Evolutionary conservation across 495 filamentous ascomycete genomes (phyloP).

Genomic region (Trichoderma orchidacearum): DNA sequence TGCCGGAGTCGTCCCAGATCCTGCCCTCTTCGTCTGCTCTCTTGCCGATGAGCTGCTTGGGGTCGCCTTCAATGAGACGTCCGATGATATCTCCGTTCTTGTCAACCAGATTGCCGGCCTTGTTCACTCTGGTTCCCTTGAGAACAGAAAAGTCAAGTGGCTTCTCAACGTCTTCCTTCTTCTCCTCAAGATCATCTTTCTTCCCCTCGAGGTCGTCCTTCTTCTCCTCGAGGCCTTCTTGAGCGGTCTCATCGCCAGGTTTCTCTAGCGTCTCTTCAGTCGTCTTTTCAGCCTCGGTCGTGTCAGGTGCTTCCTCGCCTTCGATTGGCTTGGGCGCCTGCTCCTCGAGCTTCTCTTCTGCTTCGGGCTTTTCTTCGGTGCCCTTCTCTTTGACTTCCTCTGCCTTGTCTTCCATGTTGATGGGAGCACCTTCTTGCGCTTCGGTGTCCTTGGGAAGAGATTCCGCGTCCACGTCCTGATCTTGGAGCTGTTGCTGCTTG

Average conservation of each 20-base stretch:
- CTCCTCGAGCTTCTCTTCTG: not conserved
- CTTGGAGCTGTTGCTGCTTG: not conserved
- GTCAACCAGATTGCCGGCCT: constrained; percentile 63
- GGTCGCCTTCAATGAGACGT: constrained; percentile 52
- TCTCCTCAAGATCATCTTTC: constrained; percentile 16
- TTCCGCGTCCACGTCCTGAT: not conserved
- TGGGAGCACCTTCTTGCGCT: not conserved
- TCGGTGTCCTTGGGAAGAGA: not conserved
- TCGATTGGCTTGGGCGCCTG: not conserved
- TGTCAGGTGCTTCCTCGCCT: not conserved
- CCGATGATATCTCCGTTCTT: constrained; percentile 58
- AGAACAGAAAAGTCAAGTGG: constrained; percentile 48
- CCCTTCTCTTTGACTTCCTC: not conserved
- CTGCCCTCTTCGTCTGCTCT: constrained; percentile 58
- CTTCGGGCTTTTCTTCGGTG: not conserved
- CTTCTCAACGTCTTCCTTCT: constrained; percentile 16
- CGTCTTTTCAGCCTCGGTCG: too few species aligned
- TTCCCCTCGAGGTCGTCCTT: constrained; percentile 36
- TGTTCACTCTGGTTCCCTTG: constrained; percentile 59
- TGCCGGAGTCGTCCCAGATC: constrained; percentile 61
- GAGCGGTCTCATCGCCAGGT: not conserved
- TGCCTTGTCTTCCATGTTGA: not conserved
- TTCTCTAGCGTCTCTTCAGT: not conserved
- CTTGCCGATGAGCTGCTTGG: constrained; percentile 54
- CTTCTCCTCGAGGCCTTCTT: not conserved